Percentiles rank a stretch among this genome's conserved stretches.
Evolutionary conservation across 108 stramenopile genomes (phyloP).

Genomic region (Cylindrotheca fusiformis): DNA sequence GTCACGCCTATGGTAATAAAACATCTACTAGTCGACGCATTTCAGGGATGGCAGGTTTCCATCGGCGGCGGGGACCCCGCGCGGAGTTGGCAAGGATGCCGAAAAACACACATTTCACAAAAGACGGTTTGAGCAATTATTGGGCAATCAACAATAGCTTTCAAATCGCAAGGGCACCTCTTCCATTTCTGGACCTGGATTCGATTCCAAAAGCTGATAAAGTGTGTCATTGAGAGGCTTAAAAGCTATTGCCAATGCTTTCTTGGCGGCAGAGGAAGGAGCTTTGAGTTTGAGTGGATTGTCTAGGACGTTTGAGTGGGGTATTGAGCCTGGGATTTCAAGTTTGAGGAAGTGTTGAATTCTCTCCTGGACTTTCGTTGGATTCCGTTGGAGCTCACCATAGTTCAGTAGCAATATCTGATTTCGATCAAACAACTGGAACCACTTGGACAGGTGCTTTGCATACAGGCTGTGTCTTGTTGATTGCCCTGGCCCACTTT

Average conservation of each 20-base stretch:
- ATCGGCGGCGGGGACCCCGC: no score
- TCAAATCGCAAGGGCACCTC: slow-evolving; percentile 29
- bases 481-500: slow-evolving; percentile 1
- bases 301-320: slow-evolving; percentile 16
- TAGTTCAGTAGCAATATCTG: slow-evolving; percentile 36
- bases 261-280: slow-evolving; percentile 10
- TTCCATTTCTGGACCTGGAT: slow-evolving; percentile 32
- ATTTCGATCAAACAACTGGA: slow-evolving; percentile 27
- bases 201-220: slow-evolving; percentile 23
- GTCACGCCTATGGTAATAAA: no score
- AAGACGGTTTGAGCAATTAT: no score
- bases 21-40: no score
- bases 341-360: slow-evolving; percentile 28
- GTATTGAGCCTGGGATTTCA: slow-evolving; percentile 11
- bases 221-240: slow-evolving; percentile 18
- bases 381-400: slow-evolving; percentile 24
- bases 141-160: no score
- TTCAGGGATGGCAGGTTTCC: no score
- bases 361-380: slow-evolving; percentile 17
- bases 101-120: no score
- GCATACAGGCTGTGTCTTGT: slow-evolving; percentile 10
- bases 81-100: no score
- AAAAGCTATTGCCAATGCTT: slow-evolving; percentile 6
- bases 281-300: slow-evolving; percentile 10
- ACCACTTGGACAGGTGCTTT: slow-evolving; percentile 28